Evolutionary conservation across 2,329 filamentous ascomycete genomes (phyloP), one percentile per base, ranked within the genome.

Genomic region (Bipolaris sorokiniana): DNA sequence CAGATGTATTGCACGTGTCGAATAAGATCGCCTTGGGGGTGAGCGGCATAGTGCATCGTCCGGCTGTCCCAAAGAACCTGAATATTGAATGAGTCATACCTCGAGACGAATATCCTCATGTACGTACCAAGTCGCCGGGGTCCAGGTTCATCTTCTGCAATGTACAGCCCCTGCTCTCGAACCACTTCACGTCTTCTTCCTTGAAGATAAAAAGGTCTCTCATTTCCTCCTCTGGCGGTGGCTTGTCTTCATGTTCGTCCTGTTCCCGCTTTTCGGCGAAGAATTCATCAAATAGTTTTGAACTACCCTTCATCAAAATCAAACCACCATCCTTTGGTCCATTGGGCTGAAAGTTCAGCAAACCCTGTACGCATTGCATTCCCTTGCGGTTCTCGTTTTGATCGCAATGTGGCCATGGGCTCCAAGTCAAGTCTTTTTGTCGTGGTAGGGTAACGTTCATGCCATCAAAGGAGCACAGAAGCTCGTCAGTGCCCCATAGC

Each of bases 251-350:
- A 10, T 66, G 63, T 11, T 60, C 41, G 13, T 50, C 52, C 6
- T 54, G 46, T 7, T 62, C 62, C 28, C 53, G 44, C 48, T 49
- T 53, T 45, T 64, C 62, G 10, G 34, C 26, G 63, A 81, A 82
- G 73, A 81, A 83, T 58, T 80, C 70, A 42, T 81, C 74, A 44
- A 75, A 77, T 0, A 81, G 68, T 41, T 77, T 77, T 7, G 72
- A 62, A 5, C 75, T 77, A 3, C 80, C 80, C 28, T 77, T 76
- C 72, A 81, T 78, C 5, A 81, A 61, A 34, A 82, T 74, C 7
- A 83, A 61, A 1, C 80, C 80, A 15, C 81, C 81, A 51, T 83
- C 81, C 2, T 81, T 71, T 0, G 1, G 74, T 74, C 81, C 80
- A 38, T 79, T 79, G 1, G 78, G 80, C 7, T 76, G 71, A 10